A percentile compares a stretch with the other conserved stretches of the same genome.
Conservation (phyloP, 164 flowering plant species). For the Buxus sempervirens region DNA sequence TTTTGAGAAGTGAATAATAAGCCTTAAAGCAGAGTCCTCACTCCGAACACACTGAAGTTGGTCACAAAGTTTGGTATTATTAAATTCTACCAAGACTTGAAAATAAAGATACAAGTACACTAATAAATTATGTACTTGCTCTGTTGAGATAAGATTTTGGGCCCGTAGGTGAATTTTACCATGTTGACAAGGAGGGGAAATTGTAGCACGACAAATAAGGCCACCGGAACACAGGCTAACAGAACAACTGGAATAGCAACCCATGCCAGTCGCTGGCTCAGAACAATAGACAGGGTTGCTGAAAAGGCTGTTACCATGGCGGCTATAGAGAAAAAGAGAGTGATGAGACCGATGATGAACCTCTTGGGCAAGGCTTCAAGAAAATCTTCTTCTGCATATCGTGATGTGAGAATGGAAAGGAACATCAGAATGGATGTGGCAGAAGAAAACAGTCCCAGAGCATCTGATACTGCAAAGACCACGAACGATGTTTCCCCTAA, state of each 20-base stretch:
- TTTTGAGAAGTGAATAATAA: too few relatives aligned
- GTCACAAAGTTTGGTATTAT: too few relatives aligned
- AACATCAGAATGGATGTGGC: slow-evolving; percentile 5
- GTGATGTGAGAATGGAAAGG: slow-evolving; percentile 11
- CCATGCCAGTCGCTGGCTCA: background rate
- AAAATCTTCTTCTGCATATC: slow-evolving; percentile 11
- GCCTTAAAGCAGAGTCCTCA: too few relatives aligned
- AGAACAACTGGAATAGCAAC: background rate
- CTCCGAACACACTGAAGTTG: too few relatives aligned
- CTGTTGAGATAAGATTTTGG: too few relatives aligned
- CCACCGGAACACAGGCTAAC: background rate
- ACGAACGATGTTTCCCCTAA: background rate
- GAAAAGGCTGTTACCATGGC: slow-evolving; percentile 8
- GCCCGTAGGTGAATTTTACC: background rate
- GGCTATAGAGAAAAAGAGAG: slow-evolving; percentile 10
- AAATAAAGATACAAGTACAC: too few relatives aligned
- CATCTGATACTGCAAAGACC: slow-evolving; percentile 10
- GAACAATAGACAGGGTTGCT: slow-evolving; percentile 1
- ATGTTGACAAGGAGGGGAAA: slow-evolving; percentile 8
- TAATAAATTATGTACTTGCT: too few relatives aligned
- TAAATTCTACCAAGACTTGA: too few relatives aligned
- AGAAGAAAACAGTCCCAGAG: slow-evolving; percentile 4
- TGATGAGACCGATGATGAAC: slow-evolving; percentile 9
- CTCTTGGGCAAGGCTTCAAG: slow-evolving; percentile 1
- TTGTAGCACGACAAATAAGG: too few relatives aligned